Conservation (phyloP, 257 asterid genomes). For the Lycium ferocissimum region DNA sequence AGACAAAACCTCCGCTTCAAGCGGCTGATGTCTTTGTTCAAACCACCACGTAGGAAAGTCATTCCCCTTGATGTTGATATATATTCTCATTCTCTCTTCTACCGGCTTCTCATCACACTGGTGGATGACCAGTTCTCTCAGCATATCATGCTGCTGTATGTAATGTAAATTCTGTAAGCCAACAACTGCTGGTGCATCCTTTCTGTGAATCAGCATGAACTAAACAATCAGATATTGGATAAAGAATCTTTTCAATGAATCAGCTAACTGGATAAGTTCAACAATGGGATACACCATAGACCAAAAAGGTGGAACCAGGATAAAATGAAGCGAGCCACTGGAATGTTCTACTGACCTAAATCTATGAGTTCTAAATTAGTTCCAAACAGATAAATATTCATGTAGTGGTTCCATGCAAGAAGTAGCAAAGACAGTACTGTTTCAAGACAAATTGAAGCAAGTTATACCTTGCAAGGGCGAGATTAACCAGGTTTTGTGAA, state of each 20-base stretch:
- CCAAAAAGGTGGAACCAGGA: slow-evolving; percentile 16
- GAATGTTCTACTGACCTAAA: background rate
- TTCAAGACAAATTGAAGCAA: background rate
- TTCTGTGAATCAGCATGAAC: slow-evolving; percentile 32
- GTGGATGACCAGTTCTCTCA: slow-evolving; percentile 45
- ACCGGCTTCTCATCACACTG: slow-evolving; percentile 32
- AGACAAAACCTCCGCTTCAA: slow-evolving; percentile 39
- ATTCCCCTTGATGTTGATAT: slow-evolving; percentile 37
- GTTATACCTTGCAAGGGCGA: slow-evolving; percentile 42
- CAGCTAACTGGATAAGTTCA: background rate
- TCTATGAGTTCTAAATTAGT: background rate
- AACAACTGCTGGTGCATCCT: slow-evolving; percentile 33
- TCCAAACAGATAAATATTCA: background rate
- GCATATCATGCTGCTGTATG: slow-evolving; percentile 47
- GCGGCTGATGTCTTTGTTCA: slow-evolving; percentile 31
- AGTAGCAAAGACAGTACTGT: background rate
- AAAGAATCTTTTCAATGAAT: background rate
- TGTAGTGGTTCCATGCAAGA: background rate
- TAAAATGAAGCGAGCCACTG: background rate
- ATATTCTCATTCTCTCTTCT: slow-evolving; percentile 40
- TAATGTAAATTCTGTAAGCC: slow-evolving; percentile 42
- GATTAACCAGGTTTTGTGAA: slow-evolving; percentile 44
- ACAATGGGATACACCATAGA: background rate
- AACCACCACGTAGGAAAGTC: slow-evolving; percentile 40
- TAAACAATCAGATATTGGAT: background rate